Conservation (phyloP, 805 yeast species). For the Ogataea siamensis region DNA sequence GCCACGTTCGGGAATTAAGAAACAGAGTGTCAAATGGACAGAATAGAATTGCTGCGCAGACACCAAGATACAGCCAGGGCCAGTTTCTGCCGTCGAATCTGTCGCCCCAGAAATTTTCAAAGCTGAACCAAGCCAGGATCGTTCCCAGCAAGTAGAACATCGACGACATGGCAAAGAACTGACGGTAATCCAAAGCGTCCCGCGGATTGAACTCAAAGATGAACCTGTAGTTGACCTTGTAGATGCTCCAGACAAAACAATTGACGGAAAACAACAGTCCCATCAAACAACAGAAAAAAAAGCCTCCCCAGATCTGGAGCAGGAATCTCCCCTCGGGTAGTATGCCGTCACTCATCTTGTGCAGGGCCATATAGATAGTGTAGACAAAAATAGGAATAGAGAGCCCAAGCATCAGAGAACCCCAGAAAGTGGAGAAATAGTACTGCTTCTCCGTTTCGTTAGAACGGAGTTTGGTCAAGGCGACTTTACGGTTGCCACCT, state of each 20-base stretch:
- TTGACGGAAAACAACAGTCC: conserved; percentile 63
- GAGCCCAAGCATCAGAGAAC: conserved; percentile 71
- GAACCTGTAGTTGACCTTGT: conserved; percentile 83
- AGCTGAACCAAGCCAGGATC: conserved; percentile 73
- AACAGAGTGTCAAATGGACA: conserved; percentile 61
- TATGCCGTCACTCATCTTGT: conserved; percentile 35
- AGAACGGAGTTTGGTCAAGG: conserved; percentile 67
- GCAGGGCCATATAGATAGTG: conserved; percentile 47
- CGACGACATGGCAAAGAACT: conserved; percentile 65
- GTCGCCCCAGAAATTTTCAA: conserved; percentile 63
- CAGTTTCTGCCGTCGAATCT: conserved; percentile 63
- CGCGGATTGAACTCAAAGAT: conserved; percentile 84
- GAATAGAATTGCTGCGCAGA: conserved; percentile 45
- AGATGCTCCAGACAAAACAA: conserved; percentile 68
- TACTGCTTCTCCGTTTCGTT: conserved; percentile 39
- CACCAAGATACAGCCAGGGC: conserved; percentile 75
- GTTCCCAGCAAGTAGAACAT: conserved; percentile 54
- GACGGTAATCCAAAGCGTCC: conserved; percentile 61
- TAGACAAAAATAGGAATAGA: conserved; percentile 65
- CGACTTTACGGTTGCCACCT: conserved; percentile 64
- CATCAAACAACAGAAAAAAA: conserved; percentile 62
- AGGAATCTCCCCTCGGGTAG: conserved; percentile 58
- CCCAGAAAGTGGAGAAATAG: conserved; percentile 48
- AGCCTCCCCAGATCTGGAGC: conserved; percentile 92
- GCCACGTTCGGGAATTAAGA: conserved; percentile 73